Conservation (phyloP, 2,329 filamentous ascomycete species). For the Helotiales sp. region DNA sequence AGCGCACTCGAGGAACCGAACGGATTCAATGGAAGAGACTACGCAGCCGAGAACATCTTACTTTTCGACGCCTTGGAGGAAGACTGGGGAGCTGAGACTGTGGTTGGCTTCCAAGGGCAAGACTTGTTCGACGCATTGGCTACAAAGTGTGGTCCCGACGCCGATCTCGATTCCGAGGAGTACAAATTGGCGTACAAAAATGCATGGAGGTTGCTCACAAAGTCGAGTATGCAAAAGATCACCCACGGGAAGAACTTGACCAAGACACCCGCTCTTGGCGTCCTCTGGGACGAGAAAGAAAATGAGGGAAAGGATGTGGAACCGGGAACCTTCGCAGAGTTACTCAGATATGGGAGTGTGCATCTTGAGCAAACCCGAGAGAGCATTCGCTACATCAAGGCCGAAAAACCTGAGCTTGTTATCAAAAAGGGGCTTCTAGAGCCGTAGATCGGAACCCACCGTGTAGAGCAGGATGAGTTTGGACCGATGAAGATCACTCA, state of each 20-base stretch:
- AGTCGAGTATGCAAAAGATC: constrained; percentile 44
- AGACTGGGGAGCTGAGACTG: constrained; percentile 39
- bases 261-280: constrained; percentile 41
- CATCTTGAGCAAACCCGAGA: constrained; percentile 21
- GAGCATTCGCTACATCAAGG: constrained; percentile 7
- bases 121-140: constrained; percentile 44
- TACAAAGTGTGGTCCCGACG: constrained; percentile 33
- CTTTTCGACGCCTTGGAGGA: constrained; percentile 43
- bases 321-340: constrained; percentile 42
- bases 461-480: too few species aligned
- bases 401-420: constrained; percentile 13
- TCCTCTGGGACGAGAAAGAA: constrained; percentile 43
- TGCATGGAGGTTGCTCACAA: constrained; percentile 42
- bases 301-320: constrained; percentile 42
- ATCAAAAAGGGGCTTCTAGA: constrained; percentile 18
- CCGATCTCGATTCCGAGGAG: constrained; percentile 34
- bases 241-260: constrained; percentile 42
- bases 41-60: constrained; percentile 43
- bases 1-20: constrained; percentile 45
- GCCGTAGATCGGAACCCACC: constrained; percentile 7
- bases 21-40: constrained; percentile 45
- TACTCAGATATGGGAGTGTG: constrained; percentile 41
- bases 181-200: constrained; percentile 42
- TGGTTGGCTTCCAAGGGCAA: constrained; percentile 42
- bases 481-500: too few species aligned